These are phyloP conservation scores for Gossypium longicalyx DNA, from an alignment of 345 rosid genomes.

Conservation along the genomic window DNA sequence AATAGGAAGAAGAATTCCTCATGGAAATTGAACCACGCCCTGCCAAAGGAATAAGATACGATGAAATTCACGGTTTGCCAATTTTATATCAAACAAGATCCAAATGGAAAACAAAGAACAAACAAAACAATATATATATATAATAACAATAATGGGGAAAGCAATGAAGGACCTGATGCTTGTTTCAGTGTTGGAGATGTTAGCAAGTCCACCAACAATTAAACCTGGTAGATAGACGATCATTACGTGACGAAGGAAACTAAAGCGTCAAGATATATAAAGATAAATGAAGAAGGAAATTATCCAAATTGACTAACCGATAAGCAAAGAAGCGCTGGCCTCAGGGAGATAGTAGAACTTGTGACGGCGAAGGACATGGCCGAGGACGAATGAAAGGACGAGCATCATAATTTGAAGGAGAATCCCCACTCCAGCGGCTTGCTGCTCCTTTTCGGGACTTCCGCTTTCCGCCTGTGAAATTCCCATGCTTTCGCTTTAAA, in stretches of 20 bases:
- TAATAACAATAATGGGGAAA: conserved; percentile 1
- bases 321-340: conserved; percentile 97
- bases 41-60: conserved; percentile 24
- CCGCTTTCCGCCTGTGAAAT: conserved; percentile 47
- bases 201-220: conserved; percentile 87
- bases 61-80: background rate
- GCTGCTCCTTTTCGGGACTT: conserved; percentile 74
- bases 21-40: conserved; percentile 98
- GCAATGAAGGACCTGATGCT: conserved; percentile 61
- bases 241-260: background rate
- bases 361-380: conserved; percentile 96
- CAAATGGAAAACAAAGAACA: background rate
- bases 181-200: conserved; percentile 80
- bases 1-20: conserved; percentile 96
- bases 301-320: conserved; percentile 38
- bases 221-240: conserved; percentile 39
- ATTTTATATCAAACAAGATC: background rate
- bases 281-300: background rate
- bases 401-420: conserved; percentile 99
- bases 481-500: conserved; percentile 10
- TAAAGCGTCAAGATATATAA: background rate
- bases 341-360: conserved; percentile 93
- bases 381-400: conserved; percentile 93
- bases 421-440: conserved; percentile 97
- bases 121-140: background rate